Conservation (phyloP, 202 grass and related monocot species). For the Musa balbisiana region DNA sequence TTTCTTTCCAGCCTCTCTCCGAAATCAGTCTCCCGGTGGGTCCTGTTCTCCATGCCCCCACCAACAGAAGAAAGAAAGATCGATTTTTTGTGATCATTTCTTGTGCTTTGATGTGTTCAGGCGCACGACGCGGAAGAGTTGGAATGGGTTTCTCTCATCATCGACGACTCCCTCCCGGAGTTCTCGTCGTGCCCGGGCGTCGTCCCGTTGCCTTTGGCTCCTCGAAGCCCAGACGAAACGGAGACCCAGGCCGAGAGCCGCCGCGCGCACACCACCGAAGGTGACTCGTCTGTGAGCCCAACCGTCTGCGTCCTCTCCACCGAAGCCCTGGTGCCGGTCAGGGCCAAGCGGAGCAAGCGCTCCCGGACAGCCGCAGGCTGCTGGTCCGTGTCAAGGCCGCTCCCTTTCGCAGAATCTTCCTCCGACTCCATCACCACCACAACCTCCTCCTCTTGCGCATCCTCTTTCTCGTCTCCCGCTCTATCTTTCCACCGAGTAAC, state of each 20-base stretch:
- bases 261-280: no score
- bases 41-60: neutral
- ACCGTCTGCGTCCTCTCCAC: constrained; percentile 1
- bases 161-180: constrained; percentile 10
- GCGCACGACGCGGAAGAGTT: constrained; percentile 11
- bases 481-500: neutral
- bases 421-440: neutral
- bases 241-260: neutral
- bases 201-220: no score
- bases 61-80: neutral
- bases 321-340: constrained; percentile 1
- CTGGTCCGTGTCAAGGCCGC: neutral
- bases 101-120: neutral
- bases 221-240: neutral
- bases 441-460: neutral
- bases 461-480: neutral
- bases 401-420: neutral
- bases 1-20: neutral
- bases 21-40: neutral
- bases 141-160: constrained; percentile 20
- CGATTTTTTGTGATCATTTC: neutral
- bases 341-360: constrained; percentile 19
- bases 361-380: neutral
- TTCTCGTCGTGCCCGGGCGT: constrained; percentile 2
- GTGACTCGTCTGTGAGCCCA: neutral